A percentile compares a stretch with the other conserved stretches of the same genome.
Conservation (phyloP, 1,139 yeast species). For the Yamadazyma atlantica region DNA sequence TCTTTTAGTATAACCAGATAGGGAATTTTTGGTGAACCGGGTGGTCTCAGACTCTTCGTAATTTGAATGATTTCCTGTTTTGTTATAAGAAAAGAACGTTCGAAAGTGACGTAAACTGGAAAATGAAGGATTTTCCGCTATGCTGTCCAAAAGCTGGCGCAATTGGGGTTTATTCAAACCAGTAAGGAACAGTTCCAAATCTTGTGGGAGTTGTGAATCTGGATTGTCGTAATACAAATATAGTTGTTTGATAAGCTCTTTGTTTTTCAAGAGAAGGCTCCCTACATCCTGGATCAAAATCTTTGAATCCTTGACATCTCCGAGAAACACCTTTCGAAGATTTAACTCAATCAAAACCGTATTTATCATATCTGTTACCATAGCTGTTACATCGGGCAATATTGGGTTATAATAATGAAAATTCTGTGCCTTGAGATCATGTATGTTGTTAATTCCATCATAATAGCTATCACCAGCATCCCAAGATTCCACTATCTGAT, state of each 20-base stretch:
- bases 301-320: conserved; percentile 11
- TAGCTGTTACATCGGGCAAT: conserved; percentile 9
- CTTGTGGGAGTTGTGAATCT: conserved; percentile 16
- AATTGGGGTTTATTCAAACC: conserved; percentile 16
- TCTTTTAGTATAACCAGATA: conserved; percentile 6
- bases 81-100: conserved; percentile 23
- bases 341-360: conserved; percentile 27
- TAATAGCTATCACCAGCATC: neutral
- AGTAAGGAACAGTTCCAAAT: too few relatives aligned
- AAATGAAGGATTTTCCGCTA: conserved; percentile 18
- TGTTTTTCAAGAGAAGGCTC: conserved; percentile 5
- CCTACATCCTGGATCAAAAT: conserved; percentile 7
- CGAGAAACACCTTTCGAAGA: conserved; percentile 17
- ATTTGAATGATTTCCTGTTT: conserved; percentile 34
- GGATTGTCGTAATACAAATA: too few relatives aligned
- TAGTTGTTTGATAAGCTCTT: conserved; percentile 6
- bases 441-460: neutral
- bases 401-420: conserved; percentile 12
- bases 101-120: conserved; percentile 18
- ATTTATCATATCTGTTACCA: conserved; percentile 17
- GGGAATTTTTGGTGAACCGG: conserved; percentile 7
- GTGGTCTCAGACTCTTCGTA: conserved; percentile 22
- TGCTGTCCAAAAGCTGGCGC: conserved; percentile 13
- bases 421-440: neutral
- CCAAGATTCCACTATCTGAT: neutral